Evolutionary conservation across 192 early-diverging fungal species (phyloP), one percentile per base, ranked within the genome.

Genomic region (Linnemannia hyalina): DNA sequence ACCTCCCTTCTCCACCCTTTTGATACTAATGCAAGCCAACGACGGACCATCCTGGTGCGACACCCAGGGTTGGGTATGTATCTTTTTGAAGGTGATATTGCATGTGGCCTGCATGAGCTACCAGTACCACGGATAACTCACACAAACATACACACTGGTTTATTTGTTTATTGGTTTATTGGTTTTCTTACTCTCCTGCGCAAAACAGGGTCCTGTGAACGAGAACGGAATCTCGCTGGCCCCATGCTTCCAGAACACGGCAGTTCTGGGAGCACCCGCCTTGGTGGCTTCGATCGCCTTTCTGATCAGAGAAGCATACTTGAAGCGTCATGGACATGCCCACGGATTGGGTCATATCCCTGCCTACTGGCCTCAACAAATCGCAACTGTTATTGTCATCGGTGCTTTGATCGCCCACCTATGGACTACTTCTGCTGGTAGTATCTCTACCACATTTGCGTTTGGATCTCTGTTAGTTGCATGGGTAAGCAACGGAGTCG

Each of bases 51-150:
- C 82, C 9, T 84, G 82, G 82, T 84, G 82, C 38, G 77, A 52
- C 38, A 0, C 65, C 32, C 77, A 80, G 29, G 82, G 77, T 36
- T 84, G 82, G 82, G 82, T 80, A 84, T 44, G 76, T 49, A 52
- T 38, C 1, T 15, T 3, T 68, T 22, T 1, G 36, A 18, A 65
- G 32, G 6, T 22, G 20, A 11, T 11, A 40, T 40, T 40, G 38
- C 38, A 40, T 40, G 3, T 40, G 6, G 0, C n/a, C 22, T 6
- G 6, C 20, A 8, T 32, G 49, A 35, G 35, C 32, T 46, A 9
- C 20, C 5, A 13, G 2, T 52, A 71, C 1, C 49, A 41, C 2
- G 23, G 40, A 68, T 44, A n/a, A 41, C 29, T 29, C 4, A 29
- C 20, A 18, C 13, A 6, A 71, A 2, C 54, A 55, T 55, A 20